Base-by-base conservation (phyloP, 805 yeast genomes). In the Suhomyces prunicola region DNA sequence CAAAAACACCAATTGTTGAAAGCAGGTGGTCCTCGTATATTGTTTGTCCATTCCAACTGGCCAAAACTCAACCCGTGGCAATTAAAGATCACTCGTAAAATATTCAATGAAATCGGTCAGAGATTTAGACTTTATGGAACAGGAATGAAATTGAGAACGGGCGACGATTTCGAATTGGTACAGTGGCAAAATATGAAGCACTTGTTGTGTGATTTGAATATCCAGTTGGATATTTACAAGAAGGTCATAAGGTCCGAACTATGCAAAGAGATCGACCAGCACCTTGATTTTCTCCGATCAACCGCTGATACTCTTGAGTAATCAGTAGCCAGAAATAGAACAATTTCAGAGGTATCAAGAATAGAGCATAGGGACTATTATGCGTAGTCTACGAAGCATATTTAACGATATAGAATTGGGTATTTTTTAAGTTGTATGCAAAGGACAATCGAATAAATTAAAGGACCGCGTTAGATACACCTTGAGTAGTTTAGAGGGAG, bases 21-120 rank as follows among this genome's bases (percentile, higher is more conserved):
- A 31, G 51, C 48, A 19, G 55, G 57, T 5, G 65, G 64, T 0
- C 71, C 72, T 0, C 57, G 66, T 3, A 68, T 74, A 41, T 59
- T 84, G 54, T 85, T 86, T 59, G 78, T 85, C 48, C 90, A 86
- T 63, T 82, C 88, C 35, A 85, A 86, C 62, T 80, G 76, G 69
- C 89, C 89, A 6, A 86, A 86, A 63, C 67, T 85, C 54, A 82
- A 86, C 60, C 89, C 90, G 2, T 79, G 85, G 74, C 68, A 69
- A 13, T 71, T 85, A 54, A 76, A 72, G 52, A 54, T 62, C n/a
- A 71, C 71, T 4, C 74, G 73, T 2, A 73, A 76, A 50, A 71
- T 79, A 2, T 66, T 73, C 48, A 64, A 69, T 49, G 73, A 69
- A 24, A 72, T 72, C 7, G 82, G 80, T 2, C 69, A 77, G 12